Conservation (phyloP, 371 early-diverging fungal species). For the Chytridiales sp. region DNA sequence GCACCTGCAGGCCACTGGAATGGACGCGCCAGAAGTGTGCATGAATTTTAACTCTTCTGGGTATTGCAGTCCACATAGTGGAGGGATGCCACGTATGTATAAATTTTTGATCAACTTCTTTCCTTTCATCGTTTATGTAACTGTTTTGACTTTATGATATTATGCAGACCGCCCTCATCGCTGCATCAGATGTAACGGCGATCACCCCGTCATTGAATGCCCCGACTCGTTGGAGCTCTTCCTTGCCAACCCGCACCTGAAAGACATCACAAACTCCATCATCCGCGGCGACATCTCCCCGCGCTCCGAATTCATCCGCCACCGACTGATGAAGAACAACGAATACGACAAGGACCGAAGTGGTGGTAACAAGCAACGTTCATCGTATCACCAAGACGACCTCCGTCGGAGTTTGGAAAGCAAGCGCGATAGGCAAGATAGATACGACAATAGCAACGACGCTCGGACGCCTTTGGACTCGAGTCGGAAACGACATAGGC, state of each 20-base stretch:
- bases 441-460: too few species aligned
- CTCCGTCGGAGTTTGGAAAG: too few species aligned
- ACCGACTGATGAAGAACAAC: too few species aligned
- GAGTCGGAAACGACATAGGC: too few species aligned
- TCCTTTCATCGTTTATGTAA: not conserved
- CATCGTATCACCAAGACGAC: too few species aligned
- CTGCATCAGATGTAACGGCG: conserved; percentile 19
- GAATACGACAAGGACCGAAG: too few species aligned
- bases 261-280: too few species aligned
- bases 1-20: conserved; percentile 7
- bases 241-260: conserved; percentile 10
- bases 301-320: too few species aligned
- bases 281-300: too few species aligned
- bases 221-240: conserved; percentile 9
- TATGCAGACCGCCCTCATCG: conserved; percentile 10
- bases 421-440: too few species aligned
- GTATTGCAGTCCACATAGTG: conserved; percentile 4
- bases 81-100: not conserved
- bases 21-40: conserved; percentile 14
- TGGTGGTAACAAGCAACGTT: too few species aligned
- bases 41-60: conserved; percentile 22
- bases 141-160: not conserved
- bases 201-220: conserved; percentile 21
- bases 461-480: too few species aligned
- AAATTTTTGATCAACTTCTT: not conserved